These are phyloP conservation scores for Adansonia grandidieri DNA, from an alignment of 441 rosid genomes.

Conservation along the genomic window DNA sequence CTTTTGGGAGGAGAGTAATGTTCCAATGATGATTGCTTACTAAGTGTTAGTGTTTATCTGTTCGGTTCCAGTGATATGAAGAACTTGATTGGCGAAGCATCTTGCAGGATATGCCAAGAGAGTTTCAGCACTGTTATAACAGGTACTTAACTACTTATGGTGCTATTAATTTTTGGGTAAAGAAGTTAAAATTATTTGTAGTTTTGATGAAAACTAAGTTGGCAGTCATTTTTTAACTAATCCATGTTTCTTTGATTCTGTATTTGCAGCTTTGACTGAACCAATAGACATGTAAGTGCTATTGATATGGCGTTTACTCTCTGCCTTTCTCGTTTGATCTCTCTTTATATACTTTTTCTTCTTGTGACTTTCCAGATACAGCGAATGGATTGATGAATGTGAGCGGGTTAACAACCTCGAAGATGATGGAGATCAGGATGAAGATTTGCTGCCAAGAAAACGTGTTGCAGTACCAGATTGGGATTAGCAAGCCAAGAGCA, in stretches of 20 bases:
- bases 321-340: background rate
- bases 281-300: slow-evolving; percentile 48
- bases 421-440: slow-evolving; percentile 14
- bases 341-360: slow-evolving; percentile 10
- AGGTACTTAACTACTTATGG: slow-evolving; percentile 33
- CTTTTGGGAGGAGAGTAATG: no score
- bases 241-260: slow-evolving; percentile 18
- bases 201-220: background rate
- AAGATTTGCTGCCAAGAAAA: slow-evolving; percentile 4
- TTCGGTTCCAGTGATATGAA: slow-evolving; percentile 58
- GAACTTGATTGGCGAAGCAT: slow-evolving; percentile 49
- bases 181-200: background rate
- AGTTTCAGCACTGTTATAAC: slow-evolving; percentile 59
- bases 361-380: slow-evolving; percentile 6
- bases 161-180: background rate
- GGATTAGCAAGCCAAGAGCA: background rate
- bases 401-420: slow-evolving; percentile 31
- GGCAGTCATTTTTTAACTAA: background rate
- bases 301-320: background rate
- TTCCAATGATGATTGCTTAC: background rate
- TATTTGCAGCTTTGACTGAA: slow-evolving; percentile 61
- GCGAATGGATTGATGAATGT: slow-evolving; percentile 82
- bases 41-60: background rate
- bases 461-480: background rate
- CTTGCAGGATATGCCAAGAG: slow-evolving; percentile 61